Evolutionary conservation across 768 basidiomycete species (phyloP).

Genomic region (Phanerochaete carnosa): DNA sequence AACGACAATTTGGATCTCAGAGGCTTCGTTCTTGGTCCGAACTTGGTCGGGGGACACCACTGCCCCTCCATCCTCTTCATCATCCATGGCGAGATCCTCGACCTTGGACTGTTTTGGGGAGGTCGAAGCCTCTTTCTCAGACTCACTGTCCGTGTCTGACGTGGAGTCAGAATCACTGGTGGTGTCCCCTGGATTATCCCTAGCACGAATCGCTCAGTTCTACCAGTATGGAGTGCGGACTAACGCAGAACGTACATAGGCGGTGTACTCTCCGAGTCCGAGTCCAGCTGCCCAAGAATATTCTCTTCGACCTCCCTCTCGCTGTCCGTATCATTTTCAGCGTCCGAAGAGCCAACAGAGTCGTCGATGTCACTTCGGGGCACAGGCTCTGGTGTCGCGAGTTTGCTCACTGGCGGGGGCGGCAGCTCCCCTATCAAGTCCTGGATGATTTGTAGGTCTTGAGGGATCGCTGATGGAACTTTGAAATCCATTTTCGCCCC

Average conservation of each 20-base stretch:
- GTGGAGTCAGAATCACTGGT: constrained; percentile 28
- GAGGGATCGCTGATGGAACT: constrained; percentile 58
- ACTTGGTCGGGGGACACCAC: constrained; percentile 41
- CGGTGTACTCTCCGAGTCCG: constrained; percentile 31
- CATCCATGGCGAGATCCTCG: constrained; percentile 23
- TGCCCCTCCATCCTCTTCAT: constrained; percentile 56
- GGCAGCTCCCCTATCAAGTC: constrained; percentile 48
- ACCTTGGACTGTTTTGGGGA: neutral
- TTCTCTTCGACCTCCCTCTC: constrained; percentile 75
- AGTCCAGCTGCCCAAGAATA: constrained; percentile 39
- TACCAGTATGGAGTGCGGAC: neutral
- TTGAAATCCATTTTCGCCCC: constrained; percentile 40
- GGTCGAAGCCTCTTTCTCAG: constrained; percentile 23
- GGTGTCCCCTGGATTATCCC: constrained; percentile 11
- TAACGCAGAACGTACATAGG: constrained; percentile 5
- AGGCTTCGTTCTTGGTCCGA: constrained; percentile 68
- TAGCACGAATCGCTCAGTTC: neutral
- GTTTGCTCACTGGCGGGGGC: constrained; percentile 7
- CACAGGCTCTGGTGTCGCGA: neutral
- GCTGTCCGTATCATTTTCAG: constrained; percentile 50
- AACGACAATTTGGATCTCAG: constrained; percentile 52
- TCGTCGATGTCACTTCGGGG: neutral
- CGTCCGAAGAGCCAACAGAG: constrained; percentile 27
- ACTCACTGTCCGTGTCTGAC: constrained; percentile 24
- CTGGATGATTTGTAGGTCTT: constrained; percentile 73